These are phyloP conservation scores for Podosphaera xanthii DNA, from an alignment of 2,329 filamentous ascomycete genomes.

Conservation along the genomic window DNA sequence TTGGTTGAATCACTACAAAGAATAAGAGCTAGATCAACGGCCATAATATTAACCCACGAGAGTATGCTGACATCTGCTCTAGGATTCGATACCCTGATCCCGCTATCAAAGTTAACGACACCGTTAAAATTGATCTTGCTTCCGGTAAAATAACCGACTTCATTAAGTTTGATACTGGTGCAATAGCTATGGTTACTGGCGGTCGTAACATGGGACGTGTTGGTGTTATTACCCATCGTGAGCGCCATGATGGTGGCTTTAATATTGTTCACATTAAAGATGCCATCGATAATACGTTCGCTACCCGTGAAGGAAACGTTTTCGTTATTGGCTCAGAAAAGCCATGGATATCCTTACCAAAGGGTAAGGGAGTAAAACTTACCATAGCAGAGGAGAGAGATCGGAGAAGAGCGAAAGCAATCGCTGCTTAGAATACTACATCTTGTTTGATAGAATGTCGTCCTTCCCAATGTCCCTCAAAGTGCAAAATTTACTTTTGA, in stretches of 20 bases:
- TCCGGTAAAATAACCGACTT: conserved; percentile 97
- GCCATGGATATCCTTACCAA: conserved; percentile 98
- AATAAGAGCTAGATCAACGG: conserved; percentile 16
- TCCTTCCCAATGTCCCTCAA: conserved; percentile 9
- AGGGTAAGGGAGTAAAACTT: conserved; percentile 99
- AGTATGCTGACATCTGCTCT: conserved; percentile 15
- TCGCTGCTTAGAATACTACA: conserved; percentile 12
- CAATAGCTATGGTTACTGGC: conserved; percentile 95
- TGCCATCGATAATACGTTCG: conserved; percentile 98
- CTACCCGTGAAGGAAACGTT: conserved; percentile 97
- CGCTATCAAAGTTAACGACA: conserved; percentile 98
- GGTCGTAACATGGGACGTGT: conserved; percentile 99
- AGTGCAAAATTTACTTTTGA: conserved; percentile 5
- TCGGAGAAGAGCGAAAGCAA: conserved; percentile 53
- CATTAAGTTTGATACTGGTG: conserved; percentile 96
- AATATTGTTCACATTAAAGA: conserved; percentile 99
- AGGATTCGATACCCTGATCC: conserved; percentile 99
- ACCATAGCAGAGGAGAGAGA: conserved; percentile 98
- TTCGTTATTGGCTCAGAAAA: conserved; percentile 98
- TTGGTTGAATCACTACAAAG: conserved; percentile 38
- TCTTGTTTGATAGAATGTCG: no score
- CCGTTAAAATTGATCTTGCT: conserved; percentile 92
- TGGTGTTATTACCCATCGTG: conserved; percentile 99
- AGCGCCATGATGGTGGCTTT: conserved; percentile 99
- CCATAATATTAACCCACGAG: conserved; percentile 13